A percentile compares a stretch with the other conserved stretches of the same genome.
These are phyloP conservation scores for Cyberlindnera xylosilytica DNA, from an alignment of 805 yeast genomes.

Conservation along the genomic window DNA sequence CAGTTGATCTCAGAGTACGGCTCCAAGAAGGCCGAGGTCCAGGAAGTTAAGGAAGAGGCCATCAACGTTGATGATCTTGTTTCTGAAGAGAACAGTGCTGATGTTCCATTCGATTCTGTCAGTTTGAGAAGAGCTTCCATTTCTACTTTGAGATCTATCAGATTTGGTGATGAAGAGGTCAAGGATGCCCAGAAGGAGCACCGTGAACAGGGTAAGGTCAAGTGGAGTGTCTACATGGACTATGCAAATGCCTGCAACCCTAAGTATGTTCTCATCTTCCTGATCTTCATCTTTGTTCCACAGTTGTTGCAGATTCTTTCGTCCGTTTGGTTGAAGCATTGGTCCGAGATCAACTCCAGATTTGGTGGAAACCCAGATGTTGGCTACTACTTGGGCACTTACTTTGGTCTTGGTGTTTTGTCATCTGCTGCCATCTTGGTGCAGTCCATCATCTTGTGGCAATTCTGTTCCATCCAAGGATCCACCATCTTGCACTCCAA, in stretches of 20 bases:
- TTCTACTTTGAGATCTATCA: slow-evolving; percentile 38
- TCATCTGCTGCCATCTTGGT: slow-evolving; percentile 57
- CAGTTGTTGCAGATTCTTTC: slow-evolving; percentile 63
- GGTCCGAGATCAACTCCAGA: slow-evolving; percentile 87
- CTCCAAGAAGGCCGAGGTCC: slow-evolving; percentile 34
- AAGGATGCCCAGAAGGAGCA: slow-evolving; percentile 55
- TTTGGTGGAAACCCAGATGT: slow-evolving; percentile 70
- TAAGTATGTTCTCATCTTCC: slow-evolving; percentile 54
- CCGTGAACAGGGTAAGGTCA: slow-evolving; percentile 90
- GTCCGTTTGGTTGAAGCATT: slow-evolving; percentile 91
- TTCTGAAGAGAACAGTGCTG: slow-evolving; percentile 28
- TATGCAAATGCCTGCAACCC: slow-evolving; percentile 89
- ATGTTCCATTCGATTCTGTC: slow-evolving; percentile 30
- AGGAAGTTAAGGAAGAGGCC: slow-evolving; percentile 18
- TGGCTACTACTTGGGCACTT: slow-evolving; percentile 68
- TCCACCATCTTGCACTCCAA: slow-evolving; percentile 70
- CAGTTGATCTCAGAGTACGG: slow-evolving; percentile 64
- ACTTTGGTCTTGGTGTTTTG: slow-evolving; percentile 69
- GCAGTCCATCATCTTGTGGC: slow-evolving; percentile 72
- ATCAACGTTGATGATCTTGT: slow-evolving; percentile 19
- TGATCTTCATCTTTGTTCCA: slow-evolving; percentile 52
- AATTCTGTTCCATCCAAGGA: slow-evolving; percentile 78
- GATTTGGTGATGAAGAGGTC: slow-evolving; percentile 33
- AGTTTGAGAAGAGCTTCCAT: slow-evolving; percentile 64
- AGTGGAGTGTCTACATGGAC: slow-evolving; percentile 76